A percentile compares a stretch with the other conserved stretches of the same genome.
Conservation (phyloP, 2,329 filamentous ascomycete genomes). For the Colletotrichum australisinense region DNA sequence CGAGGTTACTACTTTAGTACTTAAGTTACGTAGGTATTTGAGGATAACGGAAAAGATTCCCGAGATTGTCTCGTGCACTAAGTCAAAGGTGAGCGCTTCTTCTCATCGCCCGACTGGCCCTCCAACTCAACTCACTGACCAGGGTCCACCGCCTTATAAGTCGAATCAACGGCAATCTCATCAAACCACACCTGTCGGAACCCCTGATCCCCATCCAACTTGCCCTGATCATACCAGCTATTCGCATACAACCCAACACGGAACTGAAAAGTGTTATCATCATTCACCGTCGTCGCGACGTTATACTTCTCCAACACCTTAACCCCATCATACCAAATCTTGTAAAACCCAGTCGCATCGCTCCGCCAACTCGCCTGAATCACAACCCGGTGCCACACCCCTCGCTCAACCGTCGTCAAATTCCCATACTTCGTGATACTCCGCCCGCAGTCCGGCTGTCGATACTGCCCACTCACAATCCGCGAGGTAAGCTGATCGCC, state of each 20-base stretch:
- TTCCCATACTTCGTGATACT: slow-evolving; percentile 39
- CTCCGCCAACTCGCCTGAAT: slow-evolving; percentile 58
- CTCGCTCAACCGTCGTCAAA: slow-evolving; percentile 52
- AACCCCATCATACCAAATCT: slow-evolving; percentile 58
- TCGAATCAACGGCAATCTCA: slow-evolving; percentile 56
- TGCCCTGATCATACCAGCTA: slow-evolving; percentile 57
- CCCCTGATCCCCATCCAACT: slow-evolving; percentile 52
- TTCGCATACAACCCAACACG: slow-evolving; percentile 62
- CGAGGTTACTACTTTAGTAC: too few relatives aligned
- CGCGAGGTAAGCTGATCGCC: slow-evolving; percentile 56
- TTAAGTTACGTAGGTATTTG: too few relatives aligned
- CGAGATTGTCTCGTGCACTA: too few relatives aligned
- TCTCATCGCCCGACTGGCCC: too few relatives aligned
- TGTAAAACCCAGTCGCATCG: slow-evolving; percentile 55
- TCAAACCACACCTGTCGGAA: slow-evolving; percentile 63
- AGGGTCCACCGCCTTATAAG: slow-evolving; percentile 34
- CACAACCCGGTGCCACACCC: slow-evolving; percentile 58
- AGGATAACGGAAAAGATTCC: too few relatives aligned
- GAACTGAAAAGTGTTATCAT: slow-evolving; percentile 57
- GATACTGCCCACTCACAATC: slow-evolving; percentile 44
- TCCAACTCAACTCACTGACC: neutral
- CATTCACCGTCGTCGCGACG: slow-evolving; percentile 57
- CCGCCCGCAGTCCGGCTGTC: slow-evolving; percentile 41
- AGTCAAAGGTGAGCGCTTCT: too few relatives aligned
- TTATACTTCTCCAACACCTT: slow-evolving; percentile 54